These are phyloP conservation scores for Ligustrum vulgare DNA, from an alignment of 257 asterid species.

Conservation along the genomic window DNA sequence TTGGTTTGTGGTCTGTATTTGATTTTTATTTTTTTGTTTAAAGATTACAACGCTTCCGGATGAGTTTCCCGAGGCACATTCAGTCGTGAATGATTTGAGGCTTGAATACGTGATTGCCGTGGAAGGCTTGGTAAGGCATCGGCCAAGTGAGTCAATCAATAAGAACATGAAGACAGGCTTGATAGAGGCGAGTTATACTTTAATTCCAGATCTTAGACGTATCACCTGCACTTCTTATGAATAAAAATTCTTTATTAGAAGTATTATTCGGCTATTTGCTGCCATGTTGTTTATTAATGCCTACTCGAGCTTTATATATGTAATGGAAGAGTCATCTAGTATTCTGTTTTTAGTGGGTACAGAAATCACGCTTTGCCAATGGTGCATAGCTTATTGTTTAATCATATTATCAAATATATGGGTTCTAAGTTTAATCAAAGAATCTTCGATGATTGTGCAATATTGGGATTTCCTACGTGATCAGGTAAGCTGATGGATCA, in stretches of 20 bases:
- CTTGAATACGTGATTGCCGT: slow-evolving; percentile 87
- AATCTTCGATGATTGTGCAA: background rate
- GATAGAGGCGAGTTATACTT: slow-evolving; percentile 62
- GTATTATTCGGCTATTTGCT: background rate
- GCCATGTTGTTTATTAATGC: background rate
- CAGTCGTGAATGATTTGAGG: slow-evolving; percentile 71
- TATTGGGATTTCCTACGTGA: background rate
- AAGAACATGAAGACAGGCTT: slow-evolving; percentile 89
- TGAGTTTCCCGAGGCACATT: slow-evolving; percentile 92
- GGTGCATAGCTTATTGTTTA: background rate
- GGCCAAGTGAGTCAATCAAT: slow-evolving; percentile 81
- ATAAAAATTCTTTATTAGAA: background rate
- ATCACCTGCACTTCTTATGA: background rate
- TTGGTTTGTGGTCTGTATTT: slow-evolving; percentile 3
- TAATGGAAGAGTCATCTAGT: background rate
- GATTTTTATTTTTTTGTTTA: background rate
- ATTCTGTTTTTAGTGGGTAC: background rate
- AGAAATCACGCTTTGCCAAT: background rate
- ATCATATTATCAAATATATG: background rate
- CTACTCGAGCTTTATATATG: background rate
- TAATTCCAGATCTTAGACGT: background rate
- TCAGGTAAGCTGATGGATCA: too few relatives aligned
- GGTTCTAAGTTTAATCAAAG: background rate
- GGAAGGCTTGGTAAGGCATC: slow-evolving; percentile 79
- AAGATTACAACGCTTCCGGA: slow-evolving; percentile 93